Conservation (phyloP, 2,329 filamentous ascomycete species). For the Byssochlamys sp. region DNA sequence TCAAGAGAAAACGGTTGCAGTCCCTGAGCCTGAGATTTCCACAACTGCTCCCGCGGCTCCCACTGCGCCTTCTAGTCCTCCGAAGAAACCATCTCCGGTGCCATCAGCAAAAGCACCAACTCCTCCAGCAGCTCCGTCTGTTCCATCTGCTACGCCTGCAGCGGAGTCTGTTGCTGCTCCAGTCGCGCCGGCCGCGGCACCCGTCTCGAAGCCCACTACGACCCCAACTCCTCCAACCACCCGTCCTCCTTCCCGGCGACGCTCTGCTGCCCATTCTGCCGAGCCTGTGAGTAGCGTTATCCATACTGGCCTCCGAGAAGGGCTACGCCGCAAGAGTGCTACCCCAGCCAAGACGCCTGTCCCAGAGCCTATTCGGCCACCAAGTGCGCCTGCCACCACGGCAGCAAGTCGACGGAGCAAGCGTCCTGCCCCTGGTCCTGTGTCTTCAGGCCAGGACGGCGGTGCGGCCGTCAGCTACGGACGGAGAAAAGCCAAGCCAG, state of each 20-base stretch:
- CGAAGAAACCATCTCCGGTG: conserved; percentile 12
- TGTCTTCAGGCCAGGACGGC: conserved; percentile 49
- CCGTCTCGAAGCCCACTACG: conserved; percentile 8
- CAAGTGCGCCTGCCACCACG: conserved; percentile 20
- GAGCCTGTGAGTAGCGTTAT: conserved; percentile 14
- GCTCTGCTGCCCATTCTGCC: conserved; percentile 17
- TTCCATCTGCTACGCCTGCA: neutral
- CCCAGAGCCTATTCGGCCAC: conserved; percentile 33
- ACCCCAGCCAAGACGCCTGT: conserved; percentile 32
- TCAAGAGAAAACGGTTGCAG: neutral
- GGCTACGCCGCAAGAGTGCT: conserved; percentile 32
- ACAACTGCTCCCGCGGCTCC: conserved; percentile 20
- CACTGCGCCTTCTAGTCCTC: conserved; percentile 2
- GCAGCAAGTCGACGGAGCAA: conserved; percentile 42
- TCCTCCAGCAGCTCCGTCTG: neutral
- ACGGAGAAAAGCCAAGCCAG: conserved; percentile 47
- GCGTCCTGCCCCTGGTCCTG: conserved; percentile 50
- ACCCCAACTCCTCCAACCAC: conserved; percentile 25
- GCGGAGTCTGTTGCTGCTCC: neutral
- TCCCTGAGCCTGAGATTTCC: conserved; percentile 13
- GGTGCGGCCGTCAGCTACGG: conserved; percentile 54
- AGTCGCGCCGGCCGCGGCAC: conserved; percentile 5
- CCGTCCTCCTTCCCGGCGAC: conserved; percentile 25
- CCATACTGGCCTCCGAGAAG: conserved; percentile 18
- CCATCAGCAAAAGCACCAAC: conserved; percentile 16